Evolutionary conservation across 2,329 filamentous ascomycete species (phyloP).

Genomic region (Aspergillus pseudoglaucus): DNA sequence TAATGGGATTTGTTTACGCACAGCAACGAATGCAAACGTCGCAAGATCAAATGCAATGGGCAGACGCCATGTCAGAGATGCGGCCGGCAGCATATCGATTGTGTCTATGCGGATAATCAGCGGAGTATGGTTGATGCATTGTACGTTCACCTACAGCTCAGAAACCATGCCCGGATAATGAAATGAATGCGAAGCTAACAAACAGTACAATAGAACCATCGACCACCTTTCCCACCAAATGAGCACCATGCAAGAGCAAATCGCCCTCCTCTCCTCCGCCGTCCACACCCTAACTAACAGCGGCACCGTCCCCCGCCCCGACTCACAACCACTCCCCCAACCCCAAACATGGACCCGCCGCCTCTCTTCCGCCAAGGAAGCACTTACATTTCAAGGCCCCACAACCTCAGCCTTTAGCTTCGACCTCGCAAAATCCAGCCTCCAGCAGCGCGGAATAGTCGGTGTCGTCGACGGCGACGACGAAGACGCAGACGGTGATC

Average conservation of each 20-base stretch:
- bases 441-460: constrained; percentile 81
- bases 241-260: constrained; percentile 54
- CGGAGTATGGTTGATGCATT: not conserved
- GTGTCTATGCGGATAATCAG: constrained; percentile 42
- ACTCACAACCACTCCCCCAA: not conserved
- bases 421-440: constrained; percentile 74
- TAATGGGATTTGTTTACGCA: not conserved
- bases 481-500: constrained; percentile 50
- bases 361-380: constrained; percentile 36
- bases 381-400: constrained; percentile 68
- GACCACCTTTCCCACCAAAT: constrained; percentile 25
- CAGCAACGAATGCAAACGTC: constrained; percentile 57
- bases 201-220: constrained; percentile 12
- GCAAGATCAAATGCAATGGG: constrained; percentile 63
- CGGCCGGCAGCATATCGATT: constrained; percentile 40
- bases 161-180: no score
- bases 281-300: constrained; percentile 58
- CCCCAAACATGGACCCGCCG: constrained; percentile 6
- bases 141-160: not conserved
- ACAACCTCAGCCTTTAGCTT: constrained; percentile 79
- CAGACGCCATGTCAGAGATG: constrained; percentile 57
- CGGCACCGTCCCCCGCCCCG: constrained; percentile 1
- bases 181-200: not conserved
- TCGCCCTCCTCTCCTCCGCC: constrained; percentile 65
- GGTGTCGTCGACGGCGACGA: constrained; percentile 28